phyloP scores from a whole-genome alignment of 169 alveolate genomes.

The Cryptosporidium parvum region DNA sequence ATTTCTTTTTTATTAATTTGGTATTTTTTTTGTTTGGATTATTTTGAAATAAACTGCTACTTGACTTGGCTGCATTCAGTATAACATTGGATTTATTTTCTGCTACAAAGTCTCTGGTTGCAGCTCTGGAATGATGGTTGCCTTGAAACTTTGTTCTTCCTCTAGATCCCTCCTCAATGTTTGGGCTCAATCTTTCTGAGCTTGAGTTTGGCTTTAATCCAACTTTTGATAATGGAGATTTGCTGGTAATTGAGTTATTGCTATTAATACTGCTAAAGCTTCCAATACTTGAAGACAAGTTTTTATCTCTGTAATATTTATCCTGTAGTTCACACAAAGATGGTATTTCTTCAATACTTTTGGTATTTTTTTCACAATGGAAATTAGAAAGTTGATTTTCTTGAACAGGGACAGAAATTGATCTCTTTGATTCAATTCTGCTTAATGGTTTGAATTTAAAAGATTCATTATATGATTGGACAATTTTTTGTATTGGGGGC shows the following conservation, averaged over 20 bases:
- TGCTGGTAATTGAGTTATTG: background rate
- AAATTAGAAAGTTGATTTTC: conserved; percentile 1
- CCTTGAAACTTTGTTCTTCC: conserved; percentile 30
- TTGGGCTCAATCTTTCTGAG: background rate
- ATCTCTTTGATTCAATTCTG: conserved; percentile 33
- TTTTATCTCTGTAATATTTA: background rate
- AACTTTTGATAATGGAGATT: conserved; percentile 37
- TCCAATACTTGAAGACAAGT: background rate
- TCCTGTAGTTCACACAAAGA: background rate
- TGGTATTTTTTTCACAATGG: background rate
- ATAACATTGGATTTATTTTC: conserved; percentile 48
- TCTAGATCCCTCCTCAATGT: conserved; percentile 15
- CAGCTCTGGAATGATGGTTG: background rate
- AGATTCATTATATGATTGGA: background rate
- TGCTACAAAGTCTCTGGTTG: conserved; percentile 30
- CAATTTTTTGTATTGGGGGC: background rate
- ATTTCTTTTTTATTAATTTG: background rate
- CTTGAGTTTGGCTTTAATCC: conserved; percentile 57
- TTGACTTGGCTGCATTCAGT: conserved; percentile 36
- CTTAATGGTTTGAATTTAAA: background rate
- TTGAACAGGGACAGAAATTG: conserved; percentile 46
- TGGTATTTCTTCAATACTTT: background rate
- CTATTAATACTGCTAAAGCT: background rate
- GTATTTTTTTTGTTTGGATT: conserved; percentile 10
- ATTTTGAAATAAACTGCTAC: conserved; percentile 29